Percentiles rank a stretch among this genome's conserved stretches.
Evolutionary conservation across 2,329 filamentous ascomycete genomes (phyloP).

Genomic region (Xylaria arbuscula): DNA sequence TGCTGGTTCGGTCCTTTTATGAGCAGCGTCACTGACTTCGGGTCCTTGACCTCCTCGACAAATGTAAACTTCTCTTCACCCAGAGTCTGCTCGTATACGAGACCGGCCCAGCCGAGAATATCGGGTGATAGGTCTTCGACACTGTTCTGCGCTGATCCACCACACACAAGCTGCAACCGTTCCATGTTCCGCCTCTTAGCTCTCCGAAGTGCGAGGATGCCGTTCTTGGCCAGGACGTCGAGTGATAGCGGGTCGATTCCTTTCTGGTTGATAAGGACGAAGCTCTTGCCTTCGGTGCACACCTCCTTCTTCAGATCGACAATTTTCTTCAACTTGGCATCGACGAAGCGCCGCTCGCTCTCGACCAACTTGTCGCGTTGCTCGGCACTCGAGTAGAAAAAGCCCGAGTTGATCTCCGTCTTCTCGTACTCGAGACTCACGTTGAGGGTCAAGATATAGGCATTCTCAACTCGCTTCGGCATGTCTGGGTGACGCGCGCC

Average conservation of each 20-base stretch:
- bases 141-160: constrained; percentile 92
- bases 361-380: constrained; percentile 98
- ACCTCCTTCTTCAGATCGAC: constrained; percentile 98
- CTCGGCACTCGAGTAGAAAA: constrained; percentile 97
- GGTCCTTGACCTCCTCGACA: constrained; percentile 97
- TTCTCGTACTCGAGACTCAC: constrained; percentile 99
- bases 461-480: constrained; percentile 96
- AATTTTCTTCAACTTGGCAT: constrained; percentile 96
- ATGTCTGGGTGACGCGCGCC: constrained; percentile 97
- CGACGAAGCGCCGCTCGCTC: constrained; percentile 94
- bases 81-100: constrained; percentile 96
- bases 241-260: constrained; percentile 96
- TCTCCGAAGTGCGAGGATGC: constrained; percentile 91
- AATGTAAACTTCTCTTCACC: constrained; percentile 99
- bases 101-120: constrained; percentile 92
- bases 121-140: constrained; percentile 92
- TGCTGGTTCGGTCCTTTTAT: constrained; percentile 98
- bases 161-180: constrained; percentile 92
- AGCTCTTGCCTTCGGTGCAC: constrained; percentile 87
- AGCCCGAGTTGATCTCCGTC: constrained; percentile 98
- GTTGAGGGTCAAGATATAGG: constrained; percentile 93
- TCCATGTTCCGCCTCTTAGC: constrained; percentile 99
- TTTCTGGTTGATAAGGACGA: constrained; percentile 99
- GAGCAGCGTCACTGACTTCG: constrained; percentile 95
- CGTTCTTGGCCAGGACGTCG: constrained; percentile 97